Conservation (phyloP, 1,284 basidiomycete species). For the Microbotryum violaceum region DNA sequence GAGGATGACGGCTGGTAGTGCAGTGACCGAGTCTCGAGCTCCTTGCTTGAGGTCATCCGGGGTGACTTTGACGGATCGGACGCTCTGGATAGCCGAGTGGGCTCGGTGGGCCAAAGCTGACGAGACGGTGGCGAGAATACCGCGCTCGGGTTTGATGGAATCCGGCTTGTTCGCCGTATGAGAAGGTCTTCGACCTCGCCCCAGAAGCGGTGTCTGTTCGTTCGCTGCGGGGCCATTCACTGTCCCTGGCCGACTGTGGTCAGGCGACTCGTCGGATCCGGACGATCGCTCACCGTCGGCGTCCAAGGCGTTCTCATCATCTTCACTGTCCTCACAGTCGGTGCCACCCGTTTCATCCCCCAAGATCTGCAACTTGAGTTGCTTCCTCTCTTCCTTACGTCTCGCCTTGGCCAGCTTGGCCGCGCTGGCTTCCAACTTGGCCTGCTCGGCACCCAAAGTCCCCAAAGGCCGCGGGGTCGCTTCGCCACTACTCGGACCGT, state of each 20-base stretch:
- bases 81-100: too few species aligned
- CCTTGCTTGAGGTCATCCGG: constrained; percentile 11
- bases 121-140: too few species aligned
- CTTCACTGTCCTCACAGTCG: constrained; percentile 3
- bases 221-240: neutral
- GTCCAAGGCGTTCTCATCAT: neutral
- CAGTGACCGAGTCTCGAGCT: constrained; percentile 6
- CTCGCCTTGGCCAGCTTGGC: neutral
- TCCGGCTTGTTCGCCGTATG: neutral
- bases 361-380: constrained; percentile 1
- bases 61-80: neutral
- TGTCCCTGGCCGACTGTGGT: neutral
- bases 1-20: constrained; percentile 30
- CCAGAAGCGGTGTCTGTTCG: constrained; percentile 22
- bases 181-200: neutral
- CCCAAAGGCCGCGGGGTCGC: neutral
- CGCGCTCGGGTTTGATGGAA: too few species aligned
- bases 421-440: constrained; percentile 10
- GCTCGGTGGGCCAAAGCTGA: too few species aligned
- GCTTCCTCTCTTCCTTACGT: neutral
- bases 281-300: neutral
- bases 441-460: constrained; percentile 1
- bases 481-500: neutral
- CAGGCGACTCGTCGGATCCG: neutral
- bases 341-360: constrained; percentile 19